Conservation (phyloP, 2,329 filamentous ascomycete species). For the Pseudophaeomoniella oleicola region DNA sequence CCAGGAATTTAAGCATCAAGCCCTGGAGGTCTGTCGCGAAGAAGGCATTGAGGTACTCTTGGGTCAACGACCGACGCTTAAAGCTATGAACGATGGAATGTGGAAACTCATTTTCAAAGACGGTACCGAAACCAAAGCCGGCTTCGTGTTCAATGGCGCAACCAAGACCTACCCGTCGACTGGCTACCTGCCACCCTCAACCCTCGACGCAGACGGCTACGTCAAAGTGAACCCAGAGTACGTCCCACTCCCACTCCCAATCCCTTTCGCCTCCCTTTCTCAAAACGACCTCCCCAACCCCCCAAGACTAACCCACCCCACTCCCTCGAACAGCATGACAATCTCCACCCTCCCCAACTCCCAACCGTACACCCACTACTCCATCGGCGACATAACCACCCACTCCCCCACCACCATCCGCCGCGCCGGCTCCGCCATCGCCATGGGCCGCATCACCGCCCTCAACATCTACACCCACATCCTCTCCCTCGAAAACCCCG, state of each 20-base stretch:
- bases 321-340: too few relatives aligned
- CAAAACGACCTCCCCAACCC: too few relatives aligned
- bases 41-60: constrained; percentile 52
- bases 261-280: too few relatives aligned
- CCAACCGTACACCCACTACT: too few relatives aligned
- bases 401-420: too few relatives aligned
- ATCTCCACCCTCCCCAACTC: too few relatives aligned
- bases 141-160: constrained; percentile 55
- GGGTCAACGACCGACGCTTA: constrained; percentile 36
- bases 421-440: constrained; percentile 62
- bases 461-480: constrained; percentile 54
- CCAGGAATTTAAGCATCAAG: constrained; percentile 51
- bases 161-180: constrained; percentile 50
- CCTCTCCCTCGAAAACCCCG: constrained; percentile 17
- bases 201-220: constrained; percentile 49
- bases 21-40: constrained; percentile 43
- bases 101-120: constrained; percentile 45
- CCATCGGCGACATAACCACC: too few relatives aligned
- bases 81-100: constrained; percentile 27
- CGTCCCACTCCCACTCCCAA: constrained; percentile 13
- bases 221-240: constrained; percentile 47
- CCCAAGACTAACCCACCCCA: too few relatives aligned
- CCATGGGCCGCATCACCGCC: constrained; percentile 53
- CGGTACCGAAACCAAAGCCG: constrained; percentile 44
- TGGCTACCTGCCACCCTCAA: constrained; percentile 42